Conservation (phyloP, 371 early-diverging fungal genomes). For the Apophysomyces sp. region DNA sequence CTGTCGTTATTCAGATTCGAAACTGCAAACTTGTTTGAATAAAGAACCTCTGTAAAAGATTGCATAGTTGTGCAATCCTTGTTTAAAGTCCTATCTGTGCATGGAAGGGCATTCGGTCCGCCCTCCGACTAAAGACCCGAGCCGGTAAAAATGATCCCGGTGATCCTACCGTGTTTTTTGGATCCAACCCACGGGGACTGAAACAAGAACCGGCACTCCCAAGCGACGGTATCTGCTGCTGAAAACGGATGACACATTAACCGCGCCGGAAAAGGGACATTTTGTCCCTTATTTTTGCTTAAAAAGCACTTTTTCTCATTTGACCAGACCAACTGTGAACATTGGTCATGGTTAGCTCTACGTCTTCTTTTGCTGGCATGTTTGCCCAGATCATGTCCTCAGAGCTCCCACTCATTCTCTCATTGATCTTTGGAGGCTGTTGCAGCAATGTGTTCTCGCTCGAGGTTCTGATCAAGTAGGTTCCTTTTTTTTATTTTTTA, state of each 20-base stretch:
- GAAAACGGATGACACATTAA: background rate
- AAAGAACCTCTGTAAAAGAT: no score
- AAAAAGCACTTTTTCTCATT: background rate
- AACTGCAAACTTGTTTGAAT: no score
- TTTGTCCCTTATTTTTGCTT: background rate
- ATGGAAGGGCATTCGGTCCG: no score
- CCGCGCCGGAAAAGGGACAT: background rate
- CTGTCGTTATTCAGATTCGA: no score
- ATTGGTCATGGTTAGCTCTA: background rate
- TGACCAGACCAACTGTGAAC: background rate
- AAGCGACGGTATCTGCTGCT: no score
- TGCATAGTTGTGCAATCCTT: no score
- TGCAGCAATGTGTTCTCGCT: conserved; percentile 88
- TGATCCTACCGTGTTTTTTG: no score
- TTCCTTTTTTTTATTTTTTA: no score
- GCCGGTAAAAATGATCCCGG: no score
- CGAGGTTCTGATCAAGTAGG: conserved; percentile 73
- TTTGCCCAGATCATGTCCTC: conserved; percentile 25
- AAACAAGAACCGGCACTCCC: no score
- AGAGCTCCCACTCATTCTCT: conserved; percentile 49
- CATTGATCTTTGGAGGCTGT: conserved; percentile 87
- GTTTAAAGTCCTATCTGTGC: no score
- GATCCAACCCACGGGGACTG: background rate
- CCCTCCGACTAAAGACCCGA: no score
- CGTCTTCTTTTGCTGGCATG: background rate